Conservation (phyloP, 805 yeast genomes). For the Zygosaccharomyces gambellarensis region DNA sequence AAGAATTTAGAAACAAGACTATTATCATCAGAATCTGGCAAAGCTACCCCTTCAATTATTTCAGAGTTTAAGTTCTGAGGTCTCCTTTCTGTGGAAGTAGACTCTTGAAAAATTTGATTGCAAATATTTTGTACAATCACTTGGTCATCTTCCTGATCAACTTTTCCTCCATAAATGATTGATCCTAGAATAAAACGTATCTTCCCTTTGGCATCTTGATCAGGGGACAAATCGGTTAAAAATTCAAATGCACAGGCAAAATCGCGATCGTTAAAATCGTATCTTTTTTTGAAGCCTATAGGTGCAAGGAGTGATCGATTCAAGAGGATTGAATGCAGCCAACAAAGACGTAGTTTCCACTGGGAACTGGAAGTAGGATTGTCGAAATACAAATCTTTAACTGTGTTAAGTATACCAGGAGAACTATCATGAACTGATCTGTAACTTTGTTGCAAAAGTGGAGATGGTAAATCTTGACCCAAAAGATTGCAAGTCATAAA, state of each 20-base stretch:
- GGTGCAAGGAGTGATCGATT: conserved; percentile 60
- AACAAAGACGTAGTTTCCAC: conserved; percentile 51
- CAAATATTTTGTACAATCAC: conserved; percentile 16
- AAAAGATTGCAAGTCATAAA: conserved; percentile 61
- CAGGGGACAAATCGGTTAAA: conserved; percentile 32
- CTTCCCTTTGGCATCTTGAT: not conserved
- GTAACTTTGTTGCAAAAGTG: conserved; percentile 52
- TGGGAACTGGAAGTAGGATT: conserved; percentile 25
- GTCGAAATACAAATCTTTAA: conserved; percentile 16
- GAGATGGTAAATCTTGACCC: conserved; percentile 46
- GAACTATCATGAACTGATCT: conserved; percentile 54
- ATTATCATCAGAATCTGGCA: conserved; percentile 7
- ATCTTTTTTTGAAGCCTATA: conserved; percentile 52
- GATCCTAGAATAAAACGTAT: conserved; percentile 10
- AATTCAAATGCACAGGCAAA: conserved; percentile 44
- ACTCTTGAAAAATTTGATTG: conserved; percentile 8
- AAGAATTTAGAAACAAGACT: conserved; percentile 4
- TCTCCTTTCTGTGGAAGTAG: not conserved
- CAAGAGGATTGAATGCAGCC: conserved; percentile 65
- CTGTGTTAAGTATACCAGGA: conserved; percentile 41
- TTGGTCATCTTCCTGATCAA: conserved; percentile 42
- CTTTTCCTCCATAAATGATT: conserved; percentile 44
- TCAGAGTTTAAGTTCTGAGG: conserved; percentile 5
- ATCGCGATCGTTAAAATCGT: conserved; percentile 76
- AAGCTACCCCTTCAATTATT: conserved; percentile 11